Base-by-base conservation (phyloP, 208 protist species). In the Vickermania ingenoplastis region DNA sequence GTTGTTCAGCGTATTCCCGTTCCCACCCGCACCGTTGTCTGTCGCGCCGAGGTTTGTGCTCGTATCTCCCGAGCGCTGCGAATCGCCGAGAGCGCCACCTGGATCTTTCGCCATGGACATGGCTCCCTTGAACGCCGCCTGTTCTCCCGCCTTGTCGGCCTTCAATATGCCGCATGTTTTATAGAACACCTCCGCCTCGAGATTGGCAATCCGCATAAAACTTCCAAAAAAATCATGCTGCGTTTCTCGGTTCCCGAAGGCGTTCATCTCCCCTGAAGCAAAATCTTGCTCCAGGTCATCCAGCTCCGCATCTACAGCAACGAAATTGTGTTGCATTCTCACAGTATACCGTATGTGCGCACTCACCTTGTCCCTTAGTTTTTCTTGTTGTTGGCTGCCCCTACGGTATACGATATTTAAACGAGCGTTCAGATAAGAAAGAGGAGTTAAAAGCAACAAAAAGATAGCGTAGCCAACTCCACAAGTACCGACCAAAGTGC, bases 101-200 rank as follows among this genome's bases (percentile, higher is more conserved):
- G 36, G 36, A 17, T 45, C 36, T 45, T 45, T 45, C 17, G 36
- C 36, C 36, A 45, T 45, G 36, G 36, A 45, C 7, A 45, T 45
- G 36, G 36, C 36, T n/a, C 36, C 17, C 17, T 45, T 45, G 17
- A 45, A 45, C 36, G 36, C 36, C 11, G 7, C 17, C 36, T 45
- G 36, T 17, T 45, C 36, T 45, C 36, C 36, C 17, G 36, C 17
- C 36, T 65, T 80, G 65, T 77, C 77, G n/a, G 61, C 56, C 68
- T 83, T 88, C 22, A 94, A 71, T 22, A 94, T 66, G 1, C 75
- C 68, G 56, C 87, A 91, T 24, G 77, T 84, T 26, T 74, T 73
- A 72, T 91, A 90, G 63, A 91, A 94, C 0, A 94, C 80, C 50
- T 94, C 79, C 7, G 83, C 85, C 41, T 94, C 83, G 45, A 94